Percentiles rank a stretch among this genome's conserved stretches.
Conservation (phyloP, 352 stramenopile species). For the Pythium rishiriense region DNA sequence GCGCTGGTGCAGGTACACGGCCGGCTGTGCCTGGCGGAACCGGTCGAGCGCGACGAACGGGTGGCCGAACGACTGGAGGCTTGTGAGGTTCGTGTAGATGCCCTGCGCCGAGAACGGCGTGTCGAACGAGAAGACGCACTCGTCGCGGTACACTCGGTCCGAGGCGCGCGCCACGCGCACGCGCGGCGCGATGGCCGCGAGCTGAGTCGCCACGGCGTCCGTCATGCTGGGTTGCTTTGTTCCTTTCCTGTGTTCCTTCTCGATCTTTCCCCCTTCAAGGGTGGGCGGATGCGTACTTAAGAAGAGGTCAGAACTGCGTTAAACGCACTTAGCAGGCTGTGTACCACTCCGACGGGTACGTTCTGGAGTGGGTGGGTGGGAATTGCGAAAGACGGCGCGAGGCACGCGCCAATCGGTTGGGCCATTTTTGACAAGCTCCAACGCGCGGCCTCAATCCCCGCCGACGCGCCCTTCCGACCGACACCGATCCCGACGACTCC, state of each 20-base stretch:
- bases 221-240: neutral
- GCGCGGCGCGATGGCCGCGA: slow-evolving; percentile 25
- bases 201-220: neutral
- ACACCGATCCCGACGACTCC: neutral
- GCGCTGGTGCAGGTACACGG: slow-evolving; percentile 82
- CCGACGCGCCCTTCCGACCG: too few species aligned
- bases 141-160: slow-evolving; percentile 94
- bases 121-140: slow-evolving; percentile 98
- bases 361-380: slow-evolving; percentile 17
- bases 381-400: neutral
- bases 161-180: slow-evolving; percentile 53
- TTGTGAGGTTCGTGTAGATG: slow-evolving; percentile 92
- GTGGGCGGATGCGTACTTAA: neutral
- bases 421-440: neutral
- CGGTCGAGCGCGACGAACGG: slow-evolving; percentile 64
- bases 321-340: slow-evolving; percentile 23
- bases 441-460: neutral
- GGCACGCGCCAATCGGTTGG: too few species aligned
- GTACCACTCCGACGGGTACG: slow-evolving; percentile 21
- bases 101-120: slow-evolving; percentile 64
- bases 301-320: neutral
- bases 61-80: slow-evolving; percentile 92
- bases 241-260: neutral
- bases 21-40: slow-evolving; percentile 25
- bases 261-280: slow-evolving; percentile 18